Base-by-base conservation (phyloP, 306 rosid genomes). In the Geum urbanum region DNA sequence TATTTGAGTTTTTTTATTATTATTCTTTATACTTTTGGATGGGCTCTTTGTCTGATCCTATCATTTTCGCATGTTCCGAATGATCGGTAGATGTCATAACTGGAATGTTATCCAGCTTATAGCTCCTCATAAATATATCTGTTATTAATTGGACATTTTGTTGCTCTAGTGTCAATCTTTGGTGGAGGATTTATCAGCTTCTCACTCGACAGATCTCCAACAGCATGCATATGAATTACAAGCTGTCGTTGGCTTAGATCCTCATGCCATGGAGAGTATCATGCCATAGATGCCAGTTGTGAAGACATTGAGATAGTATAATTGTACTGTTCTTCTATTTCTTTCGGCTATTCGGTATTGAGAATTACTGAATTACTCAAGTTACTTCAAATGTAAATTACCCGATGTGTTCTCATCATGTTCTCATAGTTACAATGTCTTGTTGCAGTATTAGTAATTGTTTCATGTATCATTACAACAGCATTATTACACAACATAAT, bases 181-280 rank as follows among this genome's bases (percentile, higher is more conserved):
- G 80, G 74, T 89, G 69, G 97, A 91, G 82, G 96, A 85, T 72
- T 71, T 88, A 76, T 80, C 89, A 59, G 96, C 97, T 41, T 88
- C 97, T 73, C 84, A 91, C 82, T 91, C 92, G 53, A 89, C 91
- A 24, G 97, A 91, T 83, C 76, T 91, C 86, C 96, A 91, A 83
- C 97, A 91, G 72, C 96, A 91, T 72, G 94, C 97, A 9, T 89
- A 91, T 81, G 97, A 91, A 81, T 84, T 89, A 82, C 97, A 85
- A 85, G 87, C 85, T 63, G 82, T 86, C 63, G 22, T 72, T 62
- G 75, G 84, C 55, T 82, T 88, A 82, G 88, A 86, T 72, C 77
- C 84, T 61, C 77, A 47, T 75, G 89, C 91, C 54, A 78, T 84
- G 47, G 81, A 78, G 72, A 70, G 58, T 75, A 85, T 86, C 72